phyloP scores from a whole-genome alignment of 768 basidiomycete genomes.

The Glaciozyma martinii region DNA sequence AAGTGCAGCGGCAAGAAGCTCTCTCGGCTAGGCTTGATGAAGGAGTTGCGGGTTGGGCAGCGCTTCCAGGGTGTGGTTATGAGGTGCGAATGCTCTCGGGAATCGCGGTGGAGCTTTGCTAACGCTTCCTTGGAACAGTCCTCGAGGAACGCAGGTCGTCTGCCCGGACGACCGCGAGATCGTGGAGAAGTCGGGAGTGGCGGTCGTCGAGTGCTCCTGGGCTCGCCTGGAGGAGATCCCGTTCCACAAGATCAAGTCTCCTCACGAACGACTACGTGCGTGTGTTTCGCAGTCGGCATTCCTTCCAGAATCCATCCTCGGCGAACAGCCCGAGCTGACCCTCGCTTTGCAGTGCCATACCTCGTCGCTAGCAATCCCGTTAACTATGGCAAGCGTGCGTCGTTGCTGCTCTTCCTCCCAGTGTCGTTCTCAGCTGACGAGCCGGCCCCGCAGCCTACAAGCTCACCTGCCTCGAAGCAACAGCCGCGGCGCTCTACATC shows the following conservation, averaged over 20 bases:
- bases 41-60: slow-evolving; percentile 69
- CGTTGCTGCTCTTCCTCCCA: too few relatives aligned
- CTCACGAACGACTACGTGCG: slow-evolving; percentile 81
- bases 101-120: background rate
- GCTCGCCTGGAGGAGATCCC: slow-evolving; percentile 90
- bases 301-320: background rate
- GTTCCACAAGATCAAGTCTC: slow-evolving; percentile 83
- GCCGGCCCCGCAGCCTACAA: slow-evolving; percentile 54
- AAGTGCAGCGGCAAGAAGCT: slow-evolving; percentile 84
- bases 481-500: slow-evolving; percentile 91
- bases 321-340: slow-evolving; percentile 6
- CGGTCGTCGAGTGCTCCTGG: slow-evolving; percentile 99
- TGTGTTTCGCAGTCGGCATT: slow-evolving; percentile 20
- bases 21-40: slow-evolving; percentile 71
- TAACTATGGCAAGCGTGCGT: slow-evolving; percentile 77
- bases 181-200: slow-evolving; percentile 62
- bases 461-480: slow-evolving; percentile 67
- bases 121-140: slow-evolving; percentile 46
- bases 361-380: slow-evolving; percentile 91
- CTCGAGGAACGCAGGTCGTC: slow-evolving; percentile 68
- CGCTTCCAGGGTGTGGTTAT: slow-evolving; percentile 87
- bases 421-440: background rate
- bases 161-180: slow-evolving; percentile 78
- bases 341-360: slow-evolving; percentile 64
- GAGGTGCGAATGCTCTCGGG: slow-evolving; percentile 55